These are phyloP conservation scores for Cyclotella choctawhatcheeana DNA, from an alignment of 108 stramenopile species.

Conservation along the genomic window DNA sequence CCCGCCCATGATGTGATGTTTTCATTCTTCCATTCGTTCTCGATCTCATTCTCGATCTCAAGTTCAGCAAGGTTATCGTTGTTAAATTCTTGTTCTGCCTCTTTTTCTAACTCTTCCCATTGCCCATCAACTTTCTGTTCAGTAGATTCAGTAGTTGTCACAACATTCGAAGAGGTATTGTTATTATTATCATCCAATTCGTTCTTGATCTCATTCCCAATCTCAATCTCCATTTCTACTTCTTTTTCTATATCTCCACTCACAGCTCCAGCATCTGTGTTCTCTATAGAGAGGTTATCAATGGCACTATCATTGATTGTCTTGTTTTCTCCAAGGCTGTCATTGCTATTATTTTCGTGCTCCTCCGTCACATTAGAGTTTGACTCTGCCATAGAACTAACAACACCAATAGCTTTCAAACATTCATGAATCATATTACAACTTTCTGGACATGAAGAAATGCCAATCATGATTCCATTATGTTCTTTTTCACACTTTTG, in stretches of 20 bases:
- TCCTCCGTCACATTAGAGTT: background rate
- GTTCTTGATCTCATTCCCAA: background rate
- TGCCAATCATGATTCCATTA: too few relatives aligned
- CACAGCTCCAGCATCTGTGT: background rate
- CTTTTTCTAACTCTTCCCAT: constrained; percentile 12
- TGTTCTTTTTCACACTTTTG: too few relatives aligned
- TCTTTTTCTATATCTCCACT: constrained; percentile 2
- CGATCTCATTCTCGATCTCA: background rate
- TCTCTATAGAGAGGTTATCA: background rate
- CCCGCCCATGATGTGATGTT: background rate
- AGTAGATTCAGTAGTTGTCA: background rate
- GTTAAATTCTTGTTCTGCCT: background rate
- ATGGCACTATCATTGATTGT: background rate
- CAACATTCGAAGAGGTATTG: too few relatives aligned
- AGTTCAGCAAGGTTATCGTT: background rate
- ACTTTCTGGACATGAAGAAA: constrained; percentile 27
- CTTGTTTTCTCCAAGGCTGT: background rate
- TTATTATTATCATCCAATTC: background rate
- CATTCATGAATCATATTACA: constrained; percentile 44
- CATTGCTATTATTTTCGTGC: background rate
- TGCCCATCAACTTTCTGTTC: background rate
- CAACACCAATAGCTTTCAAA: background rate
- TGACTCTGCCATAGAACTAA: background rate
- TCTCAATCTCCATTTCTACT: background rate
- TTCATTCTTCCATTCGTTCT: background rate